phyloP scores from a whole-genome alignment of 345 rosid species.

The Salix brachista region DNA sequence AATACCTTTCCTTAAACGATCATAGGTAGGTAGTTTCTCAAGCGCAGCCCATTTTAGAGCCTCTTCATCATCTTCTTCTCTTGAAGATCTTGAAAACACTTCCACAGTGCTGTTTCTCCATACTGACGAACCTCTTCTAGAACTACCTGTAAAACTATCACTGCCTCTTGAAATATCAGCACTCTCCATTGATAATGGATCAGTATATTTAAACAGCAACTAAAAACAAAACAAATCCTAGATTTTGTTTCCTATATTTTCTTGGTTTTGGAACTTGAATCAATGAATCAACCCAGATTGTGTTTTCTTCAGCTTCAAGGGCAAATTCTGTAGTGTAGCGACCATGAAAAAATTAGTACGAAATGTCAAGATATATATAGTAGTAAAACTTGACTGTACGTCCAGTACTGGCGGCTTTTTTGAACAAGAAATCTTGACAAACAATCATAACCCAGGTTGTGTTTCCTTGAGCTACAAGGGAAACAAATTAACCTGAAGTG shows the following conservation, averaged over 20 bases:
- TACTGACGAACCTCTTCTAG: conserved; percentile 15
- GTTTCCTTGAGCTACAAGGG: neutral
- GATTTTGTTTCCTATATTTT: neutral
- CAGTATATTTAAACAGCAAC: neutral
- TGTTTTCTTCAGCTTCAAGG: neutral
- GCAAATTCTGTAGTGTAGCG: too few species aligned
- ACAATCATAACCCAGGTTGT: neutral
- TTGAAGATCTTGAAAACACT: conserved; percentile 48
- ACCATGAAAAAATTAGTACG: too few species aligned
- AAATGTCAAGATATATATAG: too few species aligned
- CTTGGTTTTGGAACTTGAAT: neutral
- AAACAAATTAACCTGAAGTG: neutral
- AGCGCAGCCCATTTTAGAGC: conserved; percentile 49
- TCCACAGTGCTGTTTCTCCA: conserved; percentile 38
- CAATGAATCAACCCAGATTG: neutral
- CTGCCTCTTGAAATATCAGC: conserved; percentile 31
- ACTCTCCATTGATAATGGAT: neutral
- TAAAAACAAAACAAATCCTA: neutral
- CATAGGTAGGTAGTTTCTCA: conserved; percentile 43
- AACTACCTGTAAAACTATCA: conserved; percentile 25
- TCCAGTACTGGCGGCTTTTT: too few species aligned
- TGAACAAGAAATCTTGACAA: too few species aligned
- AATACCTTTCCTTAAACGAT: conserved; percentile 42
- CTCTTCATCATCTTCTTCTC: conserved; percentile 59
- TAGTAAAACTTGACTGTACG: too few species aligned